These are phyloP conservation scores for Lizanozyma gosingica DNA, from an alignment of 1,139 yeast genomes.

Conservation along the genomic window DNA sequence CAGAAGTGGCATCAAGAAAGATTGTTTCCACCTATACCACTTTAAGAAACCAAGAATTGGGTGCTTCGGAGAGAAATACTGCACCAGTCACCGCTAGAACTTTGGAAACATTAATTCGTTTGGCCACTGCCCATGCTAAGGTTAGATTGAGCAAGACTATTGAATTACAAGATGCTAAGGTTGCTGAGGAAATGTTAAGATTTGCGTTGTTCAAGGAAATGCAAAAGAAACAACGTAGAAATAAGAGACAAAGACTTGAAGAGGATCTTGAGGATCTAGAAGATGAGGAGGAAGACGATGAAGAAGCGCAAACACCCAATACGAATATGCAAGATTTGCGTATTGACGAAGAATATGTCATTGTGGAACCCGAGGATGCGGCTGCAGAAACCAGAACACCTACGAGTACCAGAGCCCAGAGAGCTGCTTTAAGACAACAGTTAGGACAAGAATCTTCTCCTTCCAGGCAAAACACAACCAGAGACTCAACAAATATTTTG, in stretches of 20 bases:
- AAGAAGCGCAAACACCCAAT: constrained; percentile 4
- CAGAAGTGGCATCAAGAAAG: constrained; percentile 70
- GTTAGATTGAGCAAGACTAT: constrained; percentile 73
- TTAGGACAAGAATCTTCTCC: constrained; percentile 3
- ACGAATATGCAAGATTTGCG: not conserved
- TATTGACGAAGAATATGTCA: not conserved
- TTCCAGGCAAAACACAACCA: not conserved
- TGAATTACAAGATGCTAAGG: constrained; percentile 69
- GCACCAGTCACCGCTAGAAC: constrained; percentile 98
- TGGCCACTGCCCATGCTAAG: constrained; percentile 95
- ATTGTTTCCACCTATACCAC: constrained; percentile 76
- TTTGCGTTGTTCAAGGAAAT: constrained; percentile 82
- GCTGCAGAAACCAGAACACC: no score
- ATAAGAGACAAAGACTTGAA: constrained; percentile 25
- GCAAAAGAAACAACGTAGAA: constrained; percentile 22
- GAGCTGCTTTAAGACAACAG: constrained; percentile 8
- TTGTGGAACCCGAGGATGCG: not conserved
- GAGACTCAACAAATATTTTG: constrained; percentile 12
- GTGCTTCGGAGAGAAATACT: constrained; percentile 67
- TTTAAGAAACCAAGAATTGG: constrained; percentile 73
- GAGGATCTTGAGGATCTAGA: constrained; percentile 11
- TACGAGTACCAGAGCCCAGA: constrained; percentile 12
- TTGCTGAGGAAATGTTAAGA: constrained; percentile 79
- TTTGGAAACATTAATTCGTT: constrained; percentile 88
- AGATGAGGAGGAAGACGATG: constrained; percentile 7